phyloP scores from a whole-genome alignment of 108 stramenopile species.

The Fistulifera solaris region DNA sequence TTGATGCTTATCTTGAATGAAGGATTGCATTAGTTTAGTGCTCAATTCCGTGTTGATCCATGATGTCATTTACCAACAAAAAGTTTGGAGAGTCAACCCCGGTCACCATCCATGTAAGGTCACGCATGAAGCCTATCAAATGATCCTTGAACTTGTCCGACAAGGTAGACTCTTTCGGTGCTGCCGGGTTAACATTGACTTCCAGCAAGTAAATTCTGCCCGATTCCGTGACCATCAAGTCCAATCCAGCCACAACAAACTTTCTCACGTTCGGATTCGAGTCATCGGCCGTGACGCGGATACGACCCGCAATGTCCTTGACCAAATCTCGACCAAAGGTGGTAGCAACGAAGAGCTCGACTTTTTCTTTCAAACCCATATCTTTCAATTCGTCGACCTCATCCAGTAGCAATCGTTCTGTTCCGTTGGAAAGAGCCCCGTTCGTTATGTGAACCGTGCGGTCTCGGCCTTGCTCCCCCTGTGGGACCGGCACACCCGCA shows the following conservation, averaged over 20 bases:
- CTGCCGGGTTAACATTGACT: conserved; percentile 36
- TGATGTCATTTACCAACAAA: conserved; percentile 11
- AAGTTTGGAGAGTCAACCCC: conserved; percentile 15
- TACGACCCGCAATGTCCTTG: conserved; percentile 32
- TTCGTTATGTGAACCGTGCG: conserved; percentile 34
- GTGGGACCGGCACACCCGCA: conserved; percentile 24
- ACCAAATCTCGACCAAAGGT: conserved; percentile 30
- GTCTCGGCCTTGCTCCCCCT: conserved; percentile 13
- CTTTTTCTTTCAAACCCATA: conserved; percentile 10
- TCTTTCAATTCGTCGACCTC: conserved; percentile 24
- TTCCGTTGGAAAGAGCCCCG: conserved; percentile 13
- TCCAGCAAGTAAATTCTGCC: conserved; percentile 30
- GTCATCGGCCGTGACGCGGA: conserved; percentile 2
- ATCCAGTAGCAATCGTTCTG: conserved; percentile 22
- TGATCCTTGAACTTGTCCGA: conserved; percentile 20
- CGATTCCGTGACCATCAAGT: conserved; percentile 45
- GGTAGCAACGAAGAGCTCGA: conserved; percentile 30
- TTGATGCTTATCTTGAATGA: too few relatives aligned
- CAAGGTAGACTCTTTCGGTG: conserved; percentile 20
- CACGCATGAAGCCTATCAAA: conserved; percentile 32
- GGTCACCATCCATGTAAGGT: conserved; percentile 26
- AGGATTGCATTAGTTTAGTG: too few relatives aligned
- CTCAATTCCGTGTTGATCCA: conserved; percentile 1
- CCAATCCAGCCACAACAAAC: conserved; percentile 35
- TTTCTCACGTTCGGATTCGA: conserved; percentile 12